phyloP scores from a whole-genome alignment of 192 early-diverging fungal genomes.

The Phlyctochytrium bullatum region DNA sequence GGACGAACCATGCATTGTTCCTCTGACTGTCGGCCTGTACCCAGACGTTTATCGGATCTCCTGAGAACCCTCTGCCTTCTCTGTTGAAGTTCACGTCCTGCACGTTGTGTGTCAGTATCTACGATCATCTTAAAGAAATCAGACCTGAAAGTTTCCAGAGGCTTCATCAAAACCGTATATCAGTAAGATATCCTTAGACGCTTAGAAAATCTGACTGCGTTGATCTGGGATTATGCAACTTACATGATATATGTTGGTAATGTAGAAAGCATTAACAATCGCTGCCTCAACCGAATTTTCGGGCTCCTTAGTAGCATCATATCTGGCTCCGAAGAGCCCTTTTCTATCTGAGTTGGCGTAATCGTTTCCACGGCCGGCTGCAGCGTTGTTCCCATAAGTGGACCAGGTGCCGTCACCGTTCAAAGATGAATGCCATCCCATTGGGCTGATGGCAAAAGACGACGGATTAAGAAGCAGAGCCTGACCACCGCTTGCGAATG shows the following conservation, averaged over 20 bases:
- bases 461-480: background rate
- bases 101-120: conserved; percentile 77
- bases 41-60: conserved; percentile 51
- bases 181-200: conserved; percentile 66
- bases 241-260: conserved; percentile 57
- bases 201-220: background rate
- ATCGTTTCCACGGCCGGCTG: background rate
- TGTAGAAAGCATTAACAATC: conserved; percentile 53
- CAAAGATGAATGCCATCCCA: background rate
- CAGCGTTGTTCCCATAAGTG: background rate
- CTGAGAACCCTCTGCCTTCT: conserved; percentile 21
- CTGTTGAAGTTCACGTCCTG: conserved; percentile 31
- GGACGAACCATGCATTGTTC: background rate
- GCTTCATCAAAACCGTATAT: conserved; percentile 89
- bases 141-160: conserved; percentile 91
- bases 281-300: conserved; percentile 67
- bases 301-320: conserved; percentile 64
- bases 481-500: background rate
- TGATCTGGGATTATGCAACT: background rate
- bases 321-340: conserved; percentile 72
- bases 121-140: conserved; percentile 55
- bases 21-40: background rate
- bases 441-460: background rate
- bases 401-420: background rate
- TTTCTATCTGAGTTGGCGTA: background rate